Evolutionary conservation across 2,329 filamentous ascomycete species (phyloP).

Genomic region (Botrytis fragariae): DNA sequence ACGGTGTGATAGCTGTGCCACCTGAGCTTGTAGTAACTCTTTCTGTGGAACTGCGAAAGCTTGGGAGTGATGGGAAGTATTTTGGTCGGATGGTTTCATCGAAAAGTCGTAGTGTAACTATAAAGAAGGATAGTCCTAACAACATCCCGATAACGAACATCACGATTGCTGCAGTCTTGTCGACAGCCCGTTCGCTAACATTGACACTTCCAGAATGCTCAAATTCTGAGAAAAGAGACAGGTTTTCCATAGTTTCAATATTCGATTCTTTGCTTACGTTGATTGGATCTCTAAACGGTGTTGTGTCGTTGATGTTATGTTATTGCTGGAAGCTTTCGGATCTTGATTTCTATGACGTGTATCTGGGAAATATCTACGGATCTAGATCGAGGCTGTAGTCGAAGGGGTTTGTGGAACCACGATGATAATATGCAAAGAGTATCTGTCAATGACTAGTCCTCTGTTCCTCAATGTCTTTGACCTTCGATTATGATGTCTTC

Average conservation of each 20-base stretch:
- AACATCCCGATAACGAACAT: slow-evolving; percentile 6
- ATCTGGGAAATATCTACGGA: background rate
- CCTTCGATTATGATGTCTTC: background rate
- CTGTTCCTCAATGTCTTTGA: background rate
- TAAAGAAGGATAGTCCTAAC: background rate
- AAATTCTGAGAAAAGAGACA: background rate
- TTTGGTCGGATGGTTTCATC: background rate
- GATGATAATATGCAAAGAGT: background rate
- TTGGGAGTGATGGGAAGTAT: background rate
- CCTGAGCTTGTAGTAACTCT: background rate
- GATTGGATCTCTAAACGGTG: background rate
- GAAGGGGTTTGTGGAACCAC: no score
- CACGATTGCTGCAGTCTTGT: background rate
- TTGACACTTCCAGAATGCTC: background rate
- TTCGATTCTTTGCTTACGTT: background rate
- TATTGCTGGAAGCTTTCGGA: background rate
- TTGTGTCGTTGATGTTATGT: background rate
- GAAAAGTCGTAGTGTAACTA: background rate
- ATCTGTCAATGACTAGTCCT: background rate
- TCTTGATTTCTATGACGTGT: background rate
- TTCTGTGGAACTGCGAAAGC: background rate
- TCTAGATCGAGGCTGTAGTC: background rate
- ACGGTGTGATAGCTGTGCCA: no score
- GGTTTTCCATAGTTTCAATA: background rate
- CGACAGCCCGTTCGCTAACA: background rate